These are phyloP conservation scores for Starmera dryadoides DNA, from an alignment of 805 yeast genomes.

Conservation along the genomic window DNA sequence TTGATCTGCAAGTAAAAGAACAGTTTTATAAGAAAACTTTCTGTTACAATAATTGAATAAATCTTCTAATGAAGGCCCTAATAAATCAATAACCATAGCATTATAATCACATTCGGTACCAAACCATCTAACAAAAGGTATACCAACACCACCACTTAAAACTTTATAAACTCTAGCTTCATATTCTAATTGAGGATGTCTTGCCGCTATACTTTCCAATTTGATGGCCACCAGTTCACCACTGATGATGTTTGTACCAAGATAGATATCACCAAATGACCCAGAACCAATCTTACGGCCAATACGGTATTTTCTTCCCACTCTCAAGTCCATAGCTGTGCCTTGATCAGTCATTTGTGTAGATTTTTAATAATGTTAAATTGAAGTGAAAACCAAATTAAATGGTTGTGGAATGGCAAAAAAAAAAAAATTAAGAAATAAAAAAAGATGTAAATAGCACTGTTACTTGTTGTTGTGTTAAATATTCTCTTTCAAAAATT, in stretches of 20 bases:
- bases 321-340: constrained; percentile 59
- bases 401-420: not conserved
- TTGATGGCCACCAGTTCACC: constrained; percentile 98
- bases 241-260: constrained; percentile 86
- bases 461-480: too few relatives aligned
- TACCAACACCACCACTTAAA: constrained; percentile 92
- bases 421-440: not conserved
- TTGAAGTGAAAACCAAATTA: not conserved
- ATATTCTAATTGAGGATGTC: constrained; percentile 94
- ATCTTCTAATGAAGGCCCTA: constrained; percentile 95
- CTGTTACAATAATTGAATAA: constrained; percentile 93
- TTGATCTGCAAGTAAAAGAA: constrained; percentile 88
- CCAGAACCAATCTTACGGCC: constrained; percentile 97
- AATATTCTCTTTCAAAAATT: too few relatives aligned
- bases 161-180: constrained; percentile 96
- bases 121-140: constrained; percentile 94
- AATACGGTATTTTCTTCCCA: constrained; percentile 89
- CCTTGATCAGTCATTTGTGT: constrained; percentile 1
- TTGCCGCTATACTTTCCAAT: constrained; percentile 80
- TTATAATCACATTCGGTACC: constrained; percentile 95
- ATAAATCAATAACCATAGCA: constrained; percentile 92
- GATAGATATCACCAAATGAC: constrained; percentile 93
- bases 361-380: not conserved
- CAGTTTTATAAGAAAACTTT: constrained; percentile 89
- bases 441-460: too few relatives aligned